phyloP scores from a whole-genome alignment of 129 eudicot genomes.

The Saussurea involucrata region DNA sequence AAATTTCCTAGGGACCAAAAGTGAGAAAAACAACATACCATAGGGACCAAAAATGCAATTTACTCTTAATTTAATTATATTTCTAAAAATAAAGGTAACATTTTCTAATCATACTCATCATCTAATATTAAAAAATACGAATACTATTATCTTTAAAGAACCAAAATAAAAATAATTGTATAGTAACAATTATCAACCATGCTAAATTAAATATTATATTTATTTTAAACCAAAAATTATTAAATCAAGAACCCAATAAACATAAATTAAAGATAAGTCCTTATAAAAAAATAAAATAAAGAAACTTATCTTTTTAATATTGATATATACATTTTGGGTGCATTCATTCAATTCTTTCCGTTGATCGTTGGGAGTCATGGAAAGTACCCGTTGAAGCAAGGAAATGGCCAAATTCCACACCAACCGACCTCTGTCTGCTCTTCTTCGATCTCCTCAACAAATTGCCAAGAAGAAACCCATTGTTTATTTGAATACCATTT shows the following conservation, averaged over 20 bases:
- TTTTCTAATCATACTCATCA: not conserved
- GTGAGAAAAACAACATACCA: too few relatives aligned
- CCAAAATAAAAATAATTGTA: too few relatives aligned
- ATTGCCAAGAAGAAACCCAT: not conserved
- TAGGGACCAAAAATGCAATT: too few relatives aligned
- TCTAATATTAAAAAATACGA: not conserved
- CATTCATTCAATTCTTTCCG: slow-evolving; percentile 6
- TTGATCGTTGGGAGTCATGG: slow-evolving; percentile 15
- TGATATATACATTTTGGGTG: not conserved
- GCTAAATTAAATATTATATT: not conserved
- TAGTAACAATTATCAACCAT: not conserved
- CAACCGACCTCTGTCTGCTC: not conserved
- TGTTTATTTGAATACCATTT: not conserved
- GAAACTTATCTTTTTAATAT: not conserved
- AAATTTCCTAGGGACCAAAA: too few relatives aligned
- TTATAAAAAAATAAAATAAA: not conserved
- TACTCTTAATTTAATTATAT: too few relatives aligned
- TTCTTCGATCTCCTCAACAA: slow-evolving; percentile 7
- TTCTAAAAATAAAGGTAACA: not conserved
- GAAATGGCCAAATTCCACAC: slow-evolving; percentile 17
- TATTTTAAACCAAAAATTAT: too few relatives aligned
- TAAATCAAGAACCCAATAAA: not conserved
- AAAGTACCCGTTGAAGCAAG: slow-evolving; percentile 19
- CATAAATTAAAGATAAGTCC: too few relatives aligned
- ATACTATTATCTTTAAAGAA: not conserved